phyloP scores from a whole-genome alignment of 352 stramenopile species.

The Thalassiosira hispida region DNA sequence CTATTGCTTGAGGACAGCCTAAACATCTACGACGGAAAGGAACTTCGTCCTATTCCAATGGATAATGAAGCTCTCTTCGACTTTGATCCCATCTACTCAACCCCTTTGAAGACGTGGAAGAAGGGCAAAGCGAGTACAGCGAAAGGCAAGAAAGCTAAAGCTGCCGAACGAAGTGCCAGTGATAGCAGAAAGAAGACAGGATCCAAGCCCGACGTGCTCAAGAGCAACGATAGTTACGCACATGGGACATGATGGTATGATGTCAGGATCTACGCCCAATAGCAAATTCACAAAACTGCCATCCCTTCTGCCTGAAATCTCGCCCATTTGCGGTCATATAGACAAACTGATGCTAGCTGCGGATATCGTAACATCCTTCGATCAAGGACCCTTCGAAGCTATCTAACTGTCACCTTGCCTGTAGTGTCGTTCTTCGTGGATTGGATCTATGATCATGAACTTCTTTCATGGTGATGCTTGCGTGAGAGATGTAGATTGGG shows the following conservation, averaged over 20 bases:
- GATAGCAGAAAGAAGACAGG: too few relatives aligned
- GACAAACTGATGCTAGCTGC: not conserved
- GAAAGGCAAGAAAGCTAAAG: too few relatives aligned
- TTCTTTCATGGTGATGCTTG: too few relatives aligned
- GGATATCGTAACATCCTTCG: not conserved
- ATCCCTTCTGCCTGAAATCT: not conserved
- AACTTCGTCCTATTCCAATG: constrained; percentile 16
- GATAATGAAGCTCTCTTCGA: constrained; percentile 8
- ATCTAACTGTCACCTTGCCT: not conserved
- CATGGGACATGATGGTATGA: too few relatives aligned
- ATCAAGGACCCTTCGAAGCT: not conserved
- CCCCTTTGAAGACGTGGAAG: not conserved
- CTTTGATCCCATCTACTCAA: not conserved
- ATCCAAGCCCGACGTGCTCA: not conserved
- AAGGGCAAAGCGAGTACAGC: not conserved
- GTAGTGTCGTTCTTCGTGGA: not conserved
- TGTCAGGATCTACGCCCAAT: too few relatives aligned
- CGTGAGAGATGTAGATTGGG: too few relatives aligned
- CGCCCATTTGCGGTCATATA: not conserved
- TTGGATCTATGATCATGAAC: constrained; percentile 3
- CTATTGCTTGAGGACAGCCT: constrained; percentile 61
- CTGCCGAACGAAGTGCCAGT: too few relatives aligned
- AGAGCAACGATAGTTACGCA: not conserved
- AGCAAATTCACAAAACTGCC: too few relatives aligned
- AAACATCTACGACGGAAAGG: constrained; percentile 52